Conservation (phyloP, 441 rosid genomes). For the Raphanus hybrid region DNA sequence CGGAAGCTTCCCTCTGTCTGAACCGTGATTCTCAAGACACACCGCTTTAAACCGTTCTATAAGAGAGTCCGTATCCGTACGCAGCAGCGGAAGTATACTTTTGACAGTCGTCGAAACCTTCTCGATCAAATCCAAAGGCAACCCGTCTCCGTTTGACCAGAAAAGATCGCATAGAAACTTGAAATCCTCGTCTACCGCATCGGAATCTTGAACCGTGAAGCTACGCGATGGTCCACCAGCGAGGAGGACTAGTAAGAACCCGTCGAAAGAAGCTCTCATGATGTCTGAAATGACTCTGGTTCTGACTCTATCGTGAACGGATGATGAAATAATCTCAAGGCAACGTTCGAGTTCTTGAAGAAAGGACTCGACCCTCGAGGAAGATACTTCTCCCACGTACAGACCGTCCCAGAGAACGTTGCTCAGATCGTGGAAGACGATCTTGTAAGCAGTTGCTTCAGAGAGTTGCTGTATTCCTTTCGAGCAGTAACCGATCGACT, state of each 20-base stretch:
- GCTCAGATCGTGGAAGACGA: slow-evolving; percentile 62
- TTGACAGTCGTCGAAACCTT: slow-evolving; percentile 56
- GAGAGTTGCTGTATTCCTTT: slow-evolving; percentile 70
- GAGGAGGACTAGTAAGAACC: slow-evolving; percentile 66
- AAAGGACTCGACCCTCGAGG: slow-evolving; percentile 81
- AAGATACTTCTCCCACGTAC: slow-evolving; percentile 68
- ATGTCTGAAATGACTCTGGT: slow-evolving; percentile 66
- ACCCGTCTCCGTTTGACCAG: slow-evolving; percentile 83
- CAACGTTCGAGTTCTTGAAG: slow-evolving; percentile 69
- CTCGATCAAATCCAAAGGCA: slow-evolving; percentile 68
- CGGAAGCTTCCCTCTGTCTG: slow-evolving; percentile 64
- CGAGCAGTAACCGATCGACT: slow-evolving; percentile 51
- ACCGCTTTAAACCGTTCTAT: slow-evolving; percentile 56
- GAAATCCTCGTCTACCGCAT: slow-evolving; percentile 62
- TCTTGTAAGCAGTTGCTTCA: slow-evolving; percentile 59
- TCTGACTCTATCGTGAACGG: slow-evolving; percentile 66
- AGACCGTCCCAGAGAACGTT: slow-evolving; percentile 70
- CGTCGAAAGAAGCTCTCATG: slow-evolving; percentile 80
- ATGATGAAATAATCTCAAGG: slow-evolving; percentile 62
- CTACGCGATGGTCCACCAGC: slow-evolving; percentile 78
- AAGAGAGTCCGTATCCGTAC: slow-evolving; percentile 52
- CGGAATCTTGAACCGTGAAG: slow-evolving; percentile 57
- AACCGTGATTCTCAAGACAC: slow-evolving; percentile 54
- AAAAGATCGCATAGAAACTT: slow-evolving; percentile 66
- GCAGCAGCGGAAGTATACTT: slow-evolving; percentile 59